Evolutionary conservation across 73 alveolate species (phyloP).

Genomic region (Diophrys sp.): DNA sequence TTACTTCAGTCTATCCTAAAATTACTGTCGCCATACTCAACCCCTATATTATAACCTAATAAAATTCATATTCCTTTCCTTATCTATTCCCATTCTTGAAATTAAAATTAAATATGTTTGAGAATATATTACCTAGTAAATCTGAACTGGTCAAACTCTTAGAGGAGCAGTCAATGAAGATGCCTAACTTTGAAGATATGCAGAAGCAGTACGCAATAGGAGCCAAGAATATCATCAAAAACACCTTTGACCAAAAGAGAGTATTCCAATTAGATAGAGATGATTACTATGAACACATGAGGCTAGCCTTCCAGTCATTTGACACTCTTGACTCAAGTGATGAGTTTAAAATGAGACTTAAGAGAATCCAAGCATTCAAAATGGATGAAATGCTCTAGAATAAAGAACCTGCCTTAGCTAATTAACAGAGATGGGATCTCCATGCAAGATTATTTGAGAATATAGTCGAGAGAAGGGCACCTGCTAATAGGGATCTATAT

Average conservation of each 20-base stretch:
- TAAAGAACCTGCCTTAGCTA: slow-evolving; percentile 5
- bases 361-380: slow-evolving; percentile 2
- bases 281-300: slow-evolving; percentile 9
- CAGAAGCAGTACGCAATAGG: slow-evolving; percentile 36
- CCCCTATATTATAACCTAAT: too few species aligned
- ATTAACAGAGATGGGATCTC: slow-evolving; percentile 24
- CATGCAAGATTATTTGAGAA: slow-evolving; percentile 40
- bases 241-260: slow-evolving; percentile 16
- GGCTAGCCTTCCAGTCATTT: slow-evolving; percentile 13
- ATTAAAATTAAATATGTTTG: slow-evolving; percentile 16
- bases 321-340: slow-evolving; percentile 43
- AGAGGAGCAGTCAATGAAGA: slow-evolving; percentile 13
- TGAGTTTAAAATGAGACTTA: slow-evolving; percentile 23
- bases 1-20: too few species aligned
- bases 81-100: too few species aligned
- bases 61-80: not conserved
- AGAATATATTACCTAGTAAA: slow-evolving; percentile 5
- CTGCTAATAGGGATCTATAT: slow-evolving; percentile 26
- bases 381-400: not conserved
- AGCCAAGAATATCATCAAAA: slow-evolving; percentile 19
- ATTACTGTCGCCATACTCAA: too few species aligned
- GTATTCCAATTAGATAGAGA: slow-evolving; percentile 13
- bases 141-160: slow-evolving; percentile 19
- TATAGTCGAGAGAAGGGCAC: slow-evolving; percentile 43
- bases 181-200: slow-evolving; percentile 1